Evolutionary conservation across 2,329 filamentous ascomycete genomes (phyloP).

Genomic region (Phialocephala sp.): DNA sequence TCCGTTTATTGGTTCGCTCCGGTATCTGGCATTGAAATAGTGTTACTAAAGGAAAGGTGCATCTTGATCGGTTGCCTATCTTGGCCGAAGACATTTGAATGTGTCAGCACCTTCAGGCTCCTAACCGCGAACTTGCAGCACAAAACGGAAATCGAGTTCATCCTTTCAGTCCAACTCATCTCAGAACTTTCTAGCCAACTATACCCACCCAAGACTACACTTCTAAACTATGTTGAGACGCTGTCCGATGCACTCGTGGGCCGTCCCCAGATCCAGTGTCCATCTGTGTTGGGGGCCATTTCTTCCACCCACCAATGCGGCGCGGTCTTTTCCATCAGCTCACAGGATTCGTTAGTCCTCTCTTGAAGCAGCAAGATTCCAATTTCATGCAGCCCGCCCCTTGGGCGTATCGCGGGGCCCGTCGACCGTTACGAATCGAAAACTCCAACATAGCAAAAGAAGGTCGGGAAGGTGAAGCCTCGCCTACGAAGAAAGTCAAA

Average conservation of each 20-base stretch:
- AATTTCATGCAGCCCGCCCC: constrained; percentile 15
- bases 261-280: background rate
- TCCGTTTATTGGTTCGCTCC: background rate
- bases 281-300: constrained; percentile 15
- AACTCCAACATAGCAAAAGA: background rate
- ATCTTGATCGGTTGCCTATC: constrained; percentile 4
- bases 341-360: background rate
- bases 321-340: background rate
- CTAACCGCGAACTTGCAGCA: background rate
- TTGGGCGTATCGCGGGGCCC: constrained; percentile 12
- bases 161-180: background rate
- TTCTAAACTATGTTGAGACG: background rate
- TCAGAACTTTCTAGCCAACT: constrained; percentile 2
- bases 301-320: constrained; percentile 4
- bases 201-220: background rate
- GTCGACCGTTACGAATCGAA: background rate
- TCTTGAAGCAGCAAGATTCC: constrained; percentile 7
- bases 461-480: background rate
- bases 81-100: background rate
- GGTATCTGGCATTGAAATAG: background rate
- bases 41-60: background rate
- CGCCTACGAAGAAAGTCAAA: background rate
- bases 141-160: background rate
- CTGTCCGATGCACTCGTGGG: background rate
- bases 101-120: constrained; percentile 1